Evolutionary conservation across 768 basidiomycete genomes (phyloP).

Genomic region (Boletus rubropictus): DNA sequence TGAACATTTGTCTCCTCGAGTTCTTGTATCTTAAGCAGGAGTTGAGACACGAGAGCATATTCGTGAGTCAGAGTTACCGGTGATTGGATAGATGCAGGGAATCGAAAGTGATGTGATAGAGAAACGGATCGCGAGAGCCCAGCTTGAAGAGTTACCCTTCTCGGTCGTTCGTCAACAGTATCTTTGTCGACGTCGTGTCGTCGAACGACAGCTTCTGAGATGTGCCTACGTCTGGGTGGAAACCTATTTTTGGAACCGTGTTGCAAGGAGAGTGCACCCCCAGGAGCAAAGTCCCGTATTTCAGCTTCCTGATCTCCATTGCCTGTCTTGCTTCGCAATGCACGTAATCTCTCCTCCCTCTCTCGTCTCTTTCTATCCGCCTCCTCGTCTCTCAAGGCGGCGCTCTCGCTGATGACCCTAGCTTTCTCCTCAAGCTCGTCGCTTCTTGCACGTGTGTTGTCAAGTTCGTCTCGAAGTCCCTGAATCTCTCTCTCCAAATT

Average conservation of each 20-base stretch:
- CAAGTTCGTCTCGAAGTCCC: slow-evolving; percentile 66
- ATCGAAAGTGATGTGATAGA: slow-evolving; percentile 18
- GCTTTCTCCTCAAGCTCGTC: slow-evolving; percentile 68
- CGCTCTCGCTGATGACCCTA: slow-evolving; percentile 33
- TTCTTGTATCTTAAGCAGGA: slow-evolving; percentile 69
- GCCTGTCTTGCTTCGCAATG: slow-evolving; percentile 40
- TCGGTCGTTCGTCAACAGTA: slow-evolving; percentile 11
- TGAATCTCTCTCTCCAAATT: slow-evolving; percentile 78
- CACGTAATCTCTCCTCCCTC: slow-evolving; percentile 49
- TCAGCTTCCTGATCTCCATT: slow-evolving; percentile 29
- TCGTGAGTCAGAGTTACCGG: slow-evolving; percentile 28
- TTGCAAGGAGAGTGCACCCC: slow-evolving; percentile 36
- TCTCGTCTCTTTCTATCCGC: slow-evolving; percentile 27
- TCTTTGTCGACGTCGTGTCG: slow-evolving; percentile 7
- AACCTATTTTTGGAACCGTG: slow-evolving; percentile 16
- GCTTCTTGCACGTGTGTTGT: slow-evolving; percentile 64
- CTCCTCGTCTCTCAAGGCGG: slow-evolving; percentile 27
- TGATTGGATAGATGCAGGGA: slow-evolving; percentile 7
- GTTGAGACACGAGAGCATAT: slow-evolving; percentile 60
- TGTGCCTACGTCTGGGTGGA: slow-evolving; percentile 24
- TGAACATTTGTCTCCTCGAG: slow-evolving; percentile 67
- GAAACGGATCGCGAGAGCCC: slow-evolving; percentile 25
- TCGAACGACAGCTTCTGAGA: slow-evolving; percentile 24
- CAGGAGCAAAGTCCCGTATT: slow-evolving; percentile 59
- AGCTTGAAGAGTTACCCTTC: slow-evolving; percentile 15